phyloP scores from a whole-genome alignment of 345 rosid species.

The Pistacia atlantica region DNA sequence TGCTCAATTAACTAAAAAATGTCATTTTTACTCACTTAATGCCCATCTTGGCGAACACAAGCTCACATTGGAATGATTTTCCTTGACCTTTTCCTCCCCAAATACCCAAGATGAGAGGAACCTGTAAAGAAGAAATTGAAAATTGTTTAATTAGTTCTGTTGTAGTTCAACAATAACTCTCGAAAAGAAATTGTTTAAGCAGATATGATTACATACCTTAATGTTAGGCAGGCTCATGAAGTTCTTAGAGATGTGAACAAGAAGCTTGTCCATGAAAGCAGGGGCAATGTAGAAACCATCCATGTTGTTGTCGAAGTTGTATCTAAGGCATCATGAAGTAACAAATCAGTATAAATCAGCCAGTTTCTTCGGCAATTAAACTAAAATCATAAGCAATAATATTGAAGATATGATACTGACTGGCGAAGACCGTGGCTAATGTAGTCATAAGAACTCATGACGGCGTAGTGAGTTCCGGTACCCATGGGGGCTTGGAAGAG shows the following conservation, averaged over 20 bases:
- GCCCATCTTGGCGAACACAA: conserved; percentile 98
- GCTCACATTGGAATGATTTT: conserved; percentile 98
- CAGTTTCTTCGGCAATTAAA: not conserved
- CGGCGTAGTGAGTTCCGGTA: conserved; percentile 79
- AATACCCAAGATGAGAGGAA: conserved; percentile 94
- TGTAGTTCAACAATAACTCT: not conserved
- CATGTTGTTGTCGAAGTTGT: conserved; percentile 75
- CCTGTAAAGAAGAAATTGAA: conserved; percentile 31
- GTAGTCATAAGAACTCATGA: conserved; percentile 85
- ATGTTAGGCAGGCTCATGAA: conserved; percentile 90
- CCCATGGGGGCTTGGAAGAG: conserved; percentile 90
- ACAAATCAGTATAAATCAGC: not conserved
- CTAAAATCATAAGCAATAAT: not conserved
- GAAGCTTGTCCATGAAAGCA: conserved; percentile 97
- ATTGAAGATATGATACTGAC: conserved; percentile 41
- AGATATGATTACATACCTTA: conserved; percentile 45
- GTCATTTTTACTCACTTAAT: conserved; percentile 60
- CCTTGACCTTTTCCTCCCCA: conserved; percentile 99
- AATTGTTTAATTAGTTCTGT: not conserved
- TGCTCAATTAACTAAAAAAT: too few species aligned
- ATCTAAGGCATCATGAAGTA: conserved; percentile 39
- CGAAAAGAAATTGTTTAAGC: too few species aligned
- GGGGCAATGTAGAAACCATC: conserved; percentile 95
- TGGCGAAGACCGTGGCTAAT: conserved; percentile 71
- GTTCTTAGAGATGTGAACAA: conserved; percentile 96